Percentiles rank a stretch among this genome's conserved stretches.
Conservation (phyloP, 2,329 filamentous ascomycete genomes). For the Fusarium praegraminearum region DNA sequence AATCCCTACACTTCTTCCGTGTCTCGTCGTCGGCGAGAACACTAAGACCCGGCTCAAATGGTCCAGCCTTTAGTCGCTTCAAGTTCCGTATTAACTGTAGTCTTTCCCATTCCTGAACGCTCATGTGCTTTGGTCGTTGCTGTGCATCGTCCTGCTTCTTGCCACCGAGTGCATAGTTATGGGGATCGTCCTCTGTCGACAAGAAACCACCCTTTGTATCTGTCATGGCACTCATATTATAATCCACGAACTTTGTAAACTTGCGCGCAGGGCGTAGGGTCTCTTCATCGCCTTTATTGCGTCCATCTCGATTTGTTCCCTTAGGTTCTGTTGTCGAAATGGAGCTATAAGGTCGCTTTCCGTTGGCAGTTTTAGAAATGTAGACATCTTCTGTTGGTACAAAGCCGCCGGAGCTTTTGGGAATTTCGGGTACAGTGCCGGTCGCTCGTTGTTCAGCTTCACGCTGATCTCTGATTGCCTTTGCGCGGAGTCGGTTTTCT, state of each 20-base stretch:
- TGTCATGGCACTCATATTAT: constrained; percentile 97
- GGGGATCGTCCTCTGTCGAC: constrained; percentile 89
- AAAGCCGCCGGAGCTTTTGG: constrained; percentile 74
- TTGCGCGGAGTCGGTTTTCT: constrained; percentile 87
- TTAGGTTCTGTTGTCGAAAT: constrained; percentile 65
- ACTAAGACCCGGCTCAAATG: constrained; percentile 90
- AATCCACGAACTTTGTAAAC: constrained; percentile 95
- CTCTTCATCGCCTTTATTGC: constrained; percentile 61
- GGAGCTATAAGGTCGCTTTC: constrained; percentile 78
- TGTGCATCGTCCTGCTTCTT: constrained; percentile 57
- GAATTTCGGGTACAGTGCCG: constrained; percentile 56
- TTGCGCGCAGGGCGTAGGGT: constrained; percentile 82
- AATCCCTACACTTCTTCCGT: constrained; percentile 85
- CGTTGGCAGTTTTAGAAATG: constrained; percentile 57
- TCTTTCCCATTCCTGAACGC: constrained; percentile 89
- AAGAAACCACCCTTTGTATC: constrained; percentile 98
- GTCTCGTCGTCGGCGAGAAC: constrained; percentile 72
- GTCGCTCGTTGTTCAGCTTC: constrained; percentile 70
- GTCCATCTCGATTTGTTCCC: constrained; percentile 76
- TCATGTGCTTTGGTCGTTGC: constrained; percentile 88
- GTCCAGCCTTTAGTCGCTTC: constrained; percentile 79
- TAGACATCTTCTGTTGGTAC: constrained; percentile 75
- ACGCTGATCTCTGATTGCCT: constrained; percentile 81
- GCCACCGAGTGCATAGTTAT: constrained; percentile 77
- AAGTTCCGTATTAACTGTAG: constrained; percentile 80